Percentiles rank a stretch among this genome's conserved stretches.
Conservation (phyloP, 2,329 filamentous ascomycete genomes). For the Colletotrichum theobromicola region DNA sequence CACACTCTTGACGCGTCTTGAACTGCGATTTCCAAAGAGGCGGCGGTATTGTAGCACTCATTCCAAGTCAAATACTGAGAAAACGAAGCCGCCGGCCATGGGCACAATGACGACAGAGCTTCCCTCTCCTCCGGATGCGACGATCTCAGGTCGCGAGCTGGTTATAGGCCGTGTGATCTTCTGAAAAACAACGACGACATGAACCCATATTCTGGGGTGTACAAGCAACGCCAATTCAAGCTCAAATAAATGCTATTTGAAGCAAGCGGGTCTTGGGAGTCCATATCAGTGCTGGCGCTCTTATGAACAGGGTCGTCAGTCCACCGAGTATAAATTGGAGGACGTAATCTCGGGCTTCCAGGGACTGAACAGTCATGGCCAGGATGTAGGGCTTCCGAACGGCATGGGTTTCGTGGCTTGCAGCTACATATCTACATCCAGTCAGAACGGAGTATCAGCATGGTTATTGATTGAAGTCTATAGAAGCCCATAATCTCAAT, state of each 20-base stretch:
- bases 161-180: no score
- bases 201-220: no score
- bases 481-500: fast-evolving
- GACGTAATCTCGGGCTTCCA: fast-evolving
- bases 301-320: no score
- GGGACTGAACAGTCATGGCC: not conserved
- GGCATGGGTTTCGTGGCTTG: not conserved
- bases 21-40: not conserved
- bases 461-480: fast-evolving
- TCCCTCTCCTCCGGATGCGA: no score
- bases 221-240: no score
- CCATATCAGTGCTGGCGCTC: no score
- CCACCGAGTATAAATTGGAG: fast-evolving
- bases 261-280: no score
- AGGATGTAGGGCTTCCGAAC: not conserved
- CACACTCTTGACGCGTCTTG: fast-evolving
- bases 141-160: no score
- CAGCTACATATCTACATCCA: not conserved
- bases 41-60: no score
- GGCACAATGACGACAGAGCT: not conserved
- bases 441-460: fast-evolving
- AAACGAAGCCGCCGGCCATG: not conserved
- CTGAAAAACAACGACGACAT: no score
- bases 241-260: no score
- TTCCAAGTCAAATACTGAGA: no score